phyloP scores from a whole-genome alignment of 2,329 filamentous ascomycete genomes.

The Proliferodiscus dingleyae region DNA sequence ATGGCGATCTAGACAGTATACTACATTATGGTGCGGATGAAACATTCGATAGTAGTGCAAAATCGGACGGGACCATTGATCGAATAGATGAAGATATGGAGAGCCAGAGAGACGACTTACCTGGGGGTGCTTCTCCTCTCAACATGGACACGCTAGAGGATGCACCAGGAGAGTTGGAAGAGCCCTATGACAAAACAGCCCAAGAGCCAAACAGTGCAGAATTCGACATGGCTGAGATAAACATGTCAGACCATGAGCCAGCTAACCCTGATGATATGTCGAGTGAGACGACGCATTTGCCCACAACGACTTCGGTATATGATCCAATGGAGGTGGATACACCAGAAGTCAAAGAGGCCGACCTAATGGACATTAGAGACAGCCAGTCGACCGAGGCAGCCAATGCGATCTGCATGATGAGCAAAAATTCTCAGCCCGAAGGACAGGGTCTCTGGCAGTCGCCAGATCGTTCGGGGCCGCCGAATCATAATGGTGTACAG shows the following conservation, averaged over 20 bases:
- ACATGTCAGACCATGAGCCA: no score
- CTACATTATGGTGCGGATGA: neutral
- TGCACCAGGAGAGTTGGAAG: neutral
- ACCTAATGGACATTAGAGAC: conserved; percentile 1
- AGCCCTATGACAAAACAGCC: neutral
- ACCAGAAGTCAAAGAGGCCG: conserved; percentile 3
- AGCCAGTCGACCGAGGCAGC: conserved; percentile 7
- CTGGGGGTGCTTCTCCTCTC: conserved; percentile 5
- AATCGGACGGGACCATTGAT: conserved; percentile 1
- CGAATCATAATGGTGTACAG: conserved; percentile 1
- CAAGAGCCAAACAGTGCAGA: conserved; percentile 3
- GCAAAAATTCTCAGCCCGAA: conserved; percentile 1
- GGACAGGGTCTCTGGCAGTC: conserved; percentile 1
- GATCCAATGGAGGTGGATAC: conserved; percentile 11
- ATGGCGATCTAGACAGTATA: no score
- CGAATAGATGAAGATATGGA: neutral
- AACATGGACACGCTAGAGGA: conserved; percentile 2
- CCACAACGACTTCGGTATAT: conserved; percentile 3
- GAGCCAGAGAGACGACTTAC: conserved; percentile 5
- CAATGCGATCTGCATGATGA: conserved; percentile 4
- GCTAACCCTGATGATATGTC: no score
- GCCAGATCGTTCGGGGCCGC: conserved; percentile 2
- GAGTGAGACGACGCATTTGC: neutral
- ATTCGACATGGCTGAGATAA: neutral
- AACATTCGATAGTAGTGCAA: conserved; percentile 1